Base-by-base conservation (phyloP, 192 early-diverging fungal genomes). In the Backusella mclennaniae region DNA sequence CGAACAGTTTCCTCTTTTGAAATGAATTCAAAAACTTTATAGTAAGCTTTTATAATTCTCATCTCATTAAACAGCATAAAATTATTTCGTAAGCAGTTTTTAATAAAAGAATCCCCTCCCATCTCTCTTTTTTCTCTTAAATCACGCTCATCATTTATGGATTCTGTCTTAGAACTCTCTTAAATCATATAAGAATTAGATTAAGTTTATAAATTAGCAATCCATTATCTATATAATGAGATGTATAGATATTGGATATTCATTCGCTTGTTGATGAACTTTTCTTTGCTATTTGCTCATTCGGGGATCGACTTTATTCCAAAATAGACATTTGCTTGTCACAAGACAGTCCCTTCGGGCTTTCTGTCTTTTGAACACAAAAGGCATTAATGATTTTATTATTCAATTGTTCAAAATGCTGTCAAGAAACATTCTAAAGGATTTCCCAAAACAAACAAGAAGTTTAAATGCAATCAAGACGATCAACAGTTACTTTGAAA, bases 401-500 rank as follows among this genome's bases (percentile, higher is more conserved):
- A 7, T 26, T 56, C n/a, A 9, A 56, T 56, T 56, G 42, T 44
- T 44, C 42, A 17, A 44, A 15, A 56, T 56, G 53, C 53, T 56
- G 19, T 21, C 53, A 56, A 56, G 7, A 21, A 56, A 56, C 21
- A 21, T 56, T 56, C 21, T 56, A 56, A 56, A 56, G n/a, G n/a
- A 69, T 23, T 69, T 69, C 3, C 67, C 67, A 39, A 46, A 46
- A 19, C 39, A 71, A 44, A 41, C 21, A 15, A 71, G 69, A 71
- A 39, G 38, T 31, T 14, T 44, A 29, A 23, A 71, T 42, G 11
- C 39, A 15, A 44, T 71, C 21, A 42, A 71, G 41, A 41, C 38
- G 6, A 15, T 71, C 14, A 71, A 71, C 19, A 71, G 17, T 9
- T 71, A 71, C n/a, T 71, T 71, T 42, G 69, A 41, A 44, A 26